Evolutionary conservation across 768 basidiomycete species (phyloP), one percentile per base, ranked within the genome.

Genomic region (Glaciozyma antarctica): DNA sequence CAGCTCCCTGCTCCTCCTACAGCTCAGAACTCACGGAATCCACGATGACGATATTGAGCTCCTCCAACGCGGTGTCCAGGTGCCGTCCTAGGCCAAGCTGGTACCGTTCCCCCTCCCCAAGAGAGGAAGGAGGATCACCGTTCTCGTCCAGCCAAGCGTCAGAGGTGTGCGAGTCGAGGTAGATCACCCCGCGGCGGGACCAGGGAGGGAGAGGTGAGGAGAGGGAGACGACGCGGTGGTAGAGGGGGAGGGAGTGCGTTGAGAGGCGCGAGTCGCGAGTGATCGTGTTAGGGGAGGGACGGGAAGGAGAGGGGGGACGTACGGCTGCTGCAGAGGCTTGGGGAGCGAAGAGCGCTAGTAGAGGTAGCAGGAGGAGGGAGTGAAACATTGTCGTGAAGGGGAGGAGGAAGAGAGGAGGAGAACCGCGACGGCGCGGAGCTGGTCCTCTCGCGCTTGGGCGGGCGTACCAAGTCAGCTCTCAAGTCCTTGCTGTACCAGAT

Each of bases 1-100:
- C 21, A 28, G 30, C 59, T 32, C 48, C 17, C 17, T 3, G n/a
- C 22, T 16, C 44, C 0, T 2, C 3, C 6, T 5, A 16, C 0
- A 47, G 45, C 2, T 32, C 24, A 19, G 52, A 21, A 45, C 61
- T 32, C 45, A 67, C 66, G 3, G 62, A 38, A 22, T 60, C 61
- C 4, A 63, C 62, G 21, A 57, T 48, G 26, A 63, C 44, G 41
- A 60, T 51, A 21, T 34, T 41, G 15, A 57, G 12, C 16, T 21
- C 56, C 1, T 30, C 61, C 15, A 26, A 28, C 7, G 1, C 17
- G 10, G 7, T 44, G 5, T 16, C 38, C 21, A 28, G 4, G 17
- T n/a, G 24, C 13, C 47, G 45, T 30, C 55, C 21, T 9, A 62
- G 17, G 9, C 45, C 61, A 15, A 62, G 10, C 26, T 62, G 54